A percentile compares a stretch with the other conserved stretches of the same genome.
phyloP scores from a whole-genome alignment of 208 protist species.

The Naegleria gruberi region DNA sequence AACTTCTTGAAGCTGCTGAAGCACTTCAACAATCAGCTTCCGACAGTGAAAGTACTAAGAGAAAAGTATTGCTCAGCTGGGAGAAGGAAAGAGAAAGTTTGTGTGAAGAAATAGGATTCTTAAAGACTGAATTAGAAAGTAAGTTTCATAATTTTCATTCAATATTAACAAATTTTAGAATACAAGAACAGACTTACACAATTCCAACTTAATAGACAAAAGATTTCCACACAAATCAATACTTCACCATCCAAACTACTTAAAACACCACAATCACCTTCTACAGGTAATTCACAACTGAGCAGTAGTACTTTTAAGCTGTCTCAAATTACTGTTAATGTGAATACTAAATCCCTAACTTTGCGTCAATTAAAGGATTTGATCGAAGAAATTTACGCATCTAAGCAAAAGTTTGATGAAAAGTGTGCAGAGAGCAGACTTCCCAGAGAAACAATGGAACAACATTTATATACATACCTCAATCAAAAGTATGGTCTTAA shows the following conservation, averaged over 20 bases:
- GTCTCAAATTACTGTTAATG: background rate
- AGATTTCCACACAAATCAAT: conserved; percentile 19
- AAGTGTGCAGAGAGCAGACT: conserved; percentile 60
- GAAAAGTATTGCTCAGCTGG: background rate
- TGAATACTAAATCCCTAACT: conserved; percentile 50
- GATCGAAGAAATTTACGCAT: conserved; percentile 73
- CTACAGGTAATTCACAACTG: background rate
- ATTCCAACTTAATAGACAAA: conserved; percentile 24
- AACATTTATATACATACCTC: conserved; percentile 80
- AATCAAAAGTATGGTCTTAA: conserved; percentile 74
- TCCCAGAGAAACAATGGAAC: conserved; percentile 76
- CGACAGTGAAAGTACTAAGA: background rate
- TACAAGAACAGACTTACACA: conserved; percentile 38
- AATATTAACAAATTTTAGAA: background rate
- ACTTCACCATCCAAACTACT: conserved; percentile 10
- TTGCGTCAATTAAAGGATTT: conserved; percentile 63
- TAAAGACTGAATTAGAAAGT: conserved; percentile 46
- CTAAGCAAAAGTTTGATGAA: conserved; percentile 71
- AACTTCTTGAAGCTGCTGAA: conserved; percentile 25
- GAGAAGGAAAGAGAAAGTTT: conserved; percentile 33
- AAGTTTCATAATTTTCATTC: background rate
- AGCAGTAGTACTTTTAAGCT: background rate
- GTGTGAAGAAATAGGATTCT: conserved; percentile 40
- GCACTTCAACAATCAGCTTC: background rate
- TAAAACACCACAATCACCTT: conserved; percentile 12